These are phyloP conservation scores for Raphanus sativus DNA, from an alignment of 345 rosid genomes.

Conservation along the genomic window DNA sequence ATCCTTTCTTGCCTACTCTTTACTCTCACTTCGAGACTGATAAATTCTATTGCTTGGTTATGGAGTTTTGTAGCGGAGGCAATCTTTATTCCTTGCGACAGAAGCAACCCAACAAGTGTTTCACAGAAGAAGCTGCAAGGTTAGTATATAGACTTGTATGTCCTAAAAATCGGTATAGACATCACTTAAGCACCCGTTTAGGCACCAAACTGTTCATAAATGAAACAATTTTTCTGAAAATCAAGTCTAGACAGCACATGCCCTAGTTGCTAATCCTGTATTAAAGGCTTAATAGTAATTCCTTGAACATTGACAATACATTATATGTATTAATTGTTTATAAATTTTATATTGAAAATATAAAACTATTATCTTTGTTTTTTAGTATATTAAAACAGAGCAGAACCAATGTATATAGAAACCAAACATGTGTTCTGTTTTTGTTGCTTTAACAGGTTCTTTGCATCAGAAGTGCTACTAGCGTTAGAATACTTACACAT, in stretches of 20 bases:
- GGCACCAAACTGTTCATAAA: background rate
- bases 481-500: conserved; percentile 66
- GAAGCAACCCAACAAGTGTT: conserved; percentile 61
- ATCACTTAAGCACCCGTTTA: background rate
- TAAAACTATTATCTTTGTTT: too few species aligned
- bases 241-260: background rate
- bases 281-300: background rate
- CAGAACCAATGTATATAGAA: background rate
- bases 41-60: conserved; percentile 69
- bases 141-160: conserved; percentile 26
- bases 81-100: conserved; percentile 83
- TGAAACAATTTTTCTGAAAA: background rate
- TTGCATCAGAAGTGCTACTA: conserved; percentile 60
- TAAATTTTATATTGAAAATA: too few species aligned
- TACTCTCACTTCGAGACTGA: conserved; percentile 69
- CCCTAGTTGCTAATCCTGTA: background rate
- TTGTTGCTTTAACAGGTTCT: conserved; percentile 44
- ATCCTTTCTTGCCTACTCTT: conserved; percentile 79
- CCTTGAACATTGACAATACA: background rate
- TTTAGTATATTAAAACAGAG: background rate
- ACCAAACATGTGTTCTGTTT: conserved; percentile 8
- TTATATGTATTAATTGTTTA: too few species aligned
- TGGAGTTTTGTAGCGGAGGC: conserved; percentile 87
- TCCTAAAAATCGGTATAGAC: background rate
- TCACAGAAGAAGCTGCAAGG: conserved; percentile 71